Percentiles rank a stretch among this genome's conserved stretches.
These are phyloP conservation scores for Capronia americana DNA, from an alignment of 2,329 filamentous ascomycete species.

Conservation along the genomic window DNA sequence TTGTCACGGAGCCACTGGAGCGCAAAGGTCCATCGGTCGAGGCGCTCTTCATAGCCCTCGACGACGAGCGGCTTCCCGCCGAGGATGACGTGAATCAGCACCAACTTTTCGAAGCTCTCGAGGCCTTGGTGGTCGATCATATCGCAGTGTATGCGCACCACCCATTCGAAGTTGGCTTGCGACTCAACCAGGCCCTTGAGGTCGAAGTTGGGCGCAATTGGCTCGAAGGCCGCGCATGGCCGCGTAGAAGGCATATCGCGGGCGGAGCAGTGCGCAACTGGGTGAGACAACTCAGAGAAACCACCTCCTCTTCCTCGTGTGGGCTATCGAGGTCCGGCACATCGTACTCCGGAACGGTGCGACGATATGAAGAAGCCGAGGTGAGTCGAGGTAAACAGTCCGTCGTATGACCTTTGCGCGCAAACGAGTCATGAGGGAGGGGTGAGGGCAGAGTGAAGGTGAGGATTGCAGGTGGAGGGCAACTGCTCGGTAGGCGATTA, in stretches of 20 bases:
- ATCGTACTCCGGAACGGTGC: neutral
- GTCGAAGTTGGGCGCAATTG: constrained; percentile 85
- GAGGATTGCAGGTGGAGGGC: neutral
- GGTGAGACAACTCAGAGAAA: neutral
- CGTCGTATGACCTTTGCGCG: neutral
- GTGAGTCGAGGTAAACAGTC: neutral
- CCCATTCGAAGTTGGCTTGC: constrained; percentile 86
- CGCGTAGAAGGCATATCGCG: constrained; percentile 75
- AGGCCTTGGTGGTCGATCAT: constrained; percentile 79
- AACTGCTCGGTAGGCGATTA: neutral
- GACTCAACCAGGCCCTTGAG: constrained; percentile 75
- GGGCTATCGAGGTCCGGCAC: neutral
- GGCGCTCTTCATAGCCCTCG: constrained; percentile 78
- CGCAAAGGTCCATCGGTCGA: constrained; percentile 81
- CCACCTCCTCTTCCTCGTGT: constrained; percentile 19
- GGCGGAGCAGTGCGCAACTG: neutral
- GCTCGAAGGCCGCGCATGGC: constrained; percentile 88
- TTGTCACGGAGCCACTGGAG: constrained; percentile 79
- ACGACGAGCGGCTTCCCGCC: constrained; percentile 89
- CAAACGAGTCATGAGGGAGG: neutral
- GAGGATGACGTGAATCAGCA: constrained; percentile 80
- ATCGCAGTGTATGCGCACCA: constrained; percentile 76
- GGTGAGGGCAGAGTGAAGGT: neutral
- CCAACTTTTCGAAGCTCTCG: constrained; percentile 82
- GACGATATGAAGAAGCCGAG: neutral